Conservation (phyloP, 1,139 yeast species). For the Yamadazyma kanchanaburiensis region DNA sequence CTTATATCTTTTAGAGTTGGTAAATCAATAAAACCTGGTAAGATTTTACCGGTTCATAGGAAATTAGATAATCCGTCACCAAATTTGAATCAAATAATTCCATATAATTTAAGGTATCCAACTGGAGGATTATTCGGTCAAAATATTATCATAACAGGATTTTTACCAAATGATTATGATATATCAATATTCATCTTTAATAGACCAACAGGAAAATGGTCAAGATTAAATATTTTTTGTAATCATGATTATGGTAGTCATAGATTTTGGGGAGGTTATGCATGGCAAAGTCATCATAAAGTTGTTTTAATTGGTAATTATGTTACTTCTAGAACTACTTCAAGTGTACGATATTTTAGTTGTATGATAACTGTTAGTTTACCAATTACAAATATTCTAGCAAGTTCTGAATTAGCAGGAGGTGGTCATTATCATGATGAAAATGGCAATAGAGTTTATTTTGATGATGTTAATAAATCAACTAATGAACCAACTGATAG, state of each 20-base stretch:
- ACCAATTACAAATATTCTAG: constrained; percentile 61
- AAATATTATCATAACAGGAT: constrained; percentile 60
- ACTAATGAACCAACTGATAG: constrained; percentile 16
- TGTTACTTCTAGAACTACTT: constrained; percentile 44
- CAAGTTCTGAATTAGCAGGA: constrained; percentile 40
- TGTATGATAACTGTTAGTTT: constrained; percentile 56
- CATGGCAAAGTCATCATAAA: constrained; percentile 75
- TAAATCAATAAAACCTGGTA: constrained; percentile 30
- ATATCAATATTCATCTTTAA: constrained; percentile 59
- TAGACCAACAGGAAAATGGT: constrained; percentile 63
- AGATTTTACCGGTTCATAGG: constrained; percentile 26
- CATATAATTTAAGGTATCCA: constrained; percentile 48
- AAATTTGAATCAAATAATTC: constrained; percentile 14
- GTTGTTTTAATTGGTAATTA: constrained; percentile 54
- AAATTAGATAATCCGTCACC: constrained; percentile 12
- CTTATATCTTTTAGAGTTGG: constrained; percentile 35
- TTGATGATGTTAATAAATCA: constrained; percentile 11
- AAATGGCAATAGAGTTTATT: constrained; percentile 18
- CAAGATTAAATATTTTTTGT: constrained; percentile 55
- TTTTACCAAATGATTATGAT: constrained; percentile 48
- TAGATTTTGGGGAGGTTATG: constrained; percentile 63
- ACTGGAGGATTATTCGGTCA: constrained; percentile 61
- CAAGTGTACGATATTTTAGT: constrained; percentile 59
- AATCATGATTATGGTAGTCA: constrained; percentile 55
- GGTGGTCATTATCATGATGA: constrained; percentile 20